These are phyloP conservation scores for Fusarium newnesense DNA, from an alignment of 2,329 filamentous ascomycete species.

Conservation along the genomic window DNA sequence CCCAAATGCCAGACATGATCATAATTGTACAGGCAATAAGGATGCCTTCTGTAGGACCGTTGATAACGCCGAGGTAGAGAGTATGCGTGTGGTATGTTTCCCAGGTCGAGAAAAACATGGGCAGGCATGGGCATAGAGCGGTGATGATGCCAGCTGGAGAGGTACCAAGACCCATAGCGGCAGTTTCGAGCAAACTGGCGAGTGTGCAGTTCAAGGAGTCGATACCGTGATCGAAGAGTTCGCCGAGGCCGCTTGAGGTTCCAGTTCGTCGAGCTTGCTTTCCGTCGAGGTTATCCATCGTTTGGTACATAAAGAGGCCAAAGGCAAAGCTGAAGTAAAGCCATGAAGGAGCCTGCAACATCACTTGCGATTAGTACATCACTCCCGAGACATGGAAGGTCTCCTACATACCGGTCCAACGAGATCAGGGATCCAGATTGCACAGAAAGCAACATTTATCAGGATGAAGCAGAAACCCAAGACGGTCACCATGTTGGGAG, in stretches of 20 bases:
- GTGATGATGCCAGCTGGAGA: constrained; percentile 90
- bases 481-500: constrained; percentile 97
- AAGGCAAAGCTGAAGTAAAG: constrained; percentile 95
- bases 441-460: constrained; percentile 78
- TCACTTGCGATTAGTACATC: constrained; percentile 18
- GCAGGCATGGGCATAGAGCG: constrained; percentile 87
- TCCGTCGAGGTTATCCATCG: constrained; percentile 98
- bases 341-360: constrained; percentile 80
- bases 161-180: constrained; percentile 90
- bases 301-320: constrained; percentile 98
- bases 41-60: constrained; percentile 95
- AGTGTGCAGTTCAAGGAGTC: constrained; percentile 98
- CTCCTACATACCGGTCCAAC: constrained; percentile 78
- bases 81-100: constrained; percentile 99
- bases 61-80: constrained; percentile 94
- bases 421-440: constrained; percentile 87
- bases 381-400: not conserved
- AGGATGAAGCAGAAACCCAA: constrained; percentile 96
- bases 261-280: constrained; percentile 96
- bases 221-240: constrained; percentile 98
- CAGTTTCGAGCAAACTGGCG: constrained; percentile 88
- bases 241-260: constrained; percentile 92
- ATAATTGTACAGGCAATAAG: constrained; percentile 89
- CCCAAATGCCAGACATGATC: constrained; percentile 86
- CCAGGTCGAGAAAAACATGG: constrained; percentile 99